Evolutionary conservation across 257 asterid species (phyloP), one percentile per base, ranked within the genome.

Genomic region (Cruciata laevipes): DNA sequence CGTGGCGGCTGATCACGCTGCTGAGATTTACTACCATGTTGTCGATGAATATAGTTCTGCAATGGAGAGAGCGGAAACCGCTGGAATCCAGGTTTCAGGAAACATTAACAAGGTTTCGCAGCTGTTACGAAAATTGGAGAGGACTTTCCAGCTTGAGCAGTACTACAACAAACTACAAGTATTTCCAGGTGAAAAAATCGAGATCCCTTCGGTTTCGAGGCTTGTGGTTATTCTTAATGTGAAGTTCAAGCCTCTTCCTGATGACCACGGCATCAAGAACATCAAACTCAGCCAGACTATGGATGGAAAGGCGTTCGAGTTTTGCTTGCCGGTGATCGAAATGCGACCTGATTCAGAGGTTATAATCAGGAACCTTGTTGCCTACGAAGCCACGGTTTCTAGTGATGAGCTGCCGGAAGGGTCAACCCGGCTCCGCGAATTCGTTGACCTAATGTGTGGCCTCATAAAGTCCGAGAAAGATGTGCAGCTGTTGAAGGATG

Each of bases 381-480:
- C 76, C 0, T 65, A 65, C 14, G 76, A 72, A 16, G 66, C 71
- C 27, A 27, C 64, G 18, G 33, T 25, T 7, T 30, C 44, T 4
- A 4, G 10, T 37, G 42, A 37, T 42, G 18, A n/a, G 10, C 4
- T 37, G 42, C 42, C 42, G 42, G 42, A 8, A 37, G 42, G 42
- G 27, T 66, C 67, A 9, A 57, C 63, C 62, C 62, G 25, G 67
- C 20, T 5, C 63, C 42, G 9, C 71, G 53, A 72, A 1, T 72
- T 25, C 51, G 24, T 72, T 7, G 55, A 72, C 20, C 25, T 72
- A 5, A 72, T 72, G 68, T 65, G 69, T 33, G 76, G 71, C 42
- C 37, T 72, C 10, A 21, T 72, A 6, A 69, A 31, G 40, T 40
- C 67, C 0, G 63, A 52, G 3, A 30, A 58, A 44, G 76, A 72